Conservation (phyloP, 2,329 filamentous ascomycete species). For the Xylariaceae sp. region DNA sequence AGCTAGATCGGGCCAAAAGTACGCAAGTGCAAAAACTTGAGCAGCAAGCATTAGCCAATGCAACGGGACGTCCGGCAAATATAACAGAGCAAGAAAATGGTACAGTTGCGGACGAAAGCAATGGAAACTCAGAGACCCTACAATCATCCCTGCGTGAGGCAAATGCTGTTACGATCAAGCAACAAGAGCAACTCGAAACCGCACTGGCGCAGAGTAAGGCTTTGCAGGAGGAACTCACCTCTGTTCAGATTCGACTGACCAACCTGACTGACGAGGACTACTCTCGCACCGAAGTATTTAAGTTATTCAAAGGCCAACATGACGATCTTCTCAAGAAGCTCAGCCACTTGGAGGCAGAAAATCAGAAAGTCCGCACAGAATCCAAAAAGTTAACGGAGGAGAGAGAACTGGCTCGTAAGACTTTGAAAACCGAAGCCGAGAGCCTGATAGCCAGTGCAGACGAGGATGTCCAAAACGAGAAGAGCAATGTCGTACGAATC, state of each 20-base stretch:
- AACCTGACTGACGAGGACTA: slow-evolving; percentile 89
- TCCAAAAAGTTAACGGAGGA: slow-evolving; percentile 82
- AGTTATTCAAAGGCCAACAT: slow-evolving; percentile 81
- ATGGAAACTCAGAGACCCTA: slow-evolving; percentile 59
- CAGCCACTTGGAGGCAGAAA: slow-evolving; percentile 86
- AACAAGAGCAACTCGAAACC: slow-evolving; percentile 82
- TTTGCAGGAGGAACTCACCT: slow-evolving; percentile 73
- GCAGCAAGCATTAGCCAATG: slow-evolving; percentile 75
- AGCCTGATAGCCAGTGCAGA: slow-evolving; percentile 72
- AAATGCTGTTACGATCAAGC: slow-evolving; percentile 69
- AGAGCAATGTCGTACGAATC: slow-evolving; percentile 82
- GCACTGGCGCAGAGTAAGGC: slow-evolving; percentile 72
- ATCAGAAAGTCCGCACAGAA: slow-evolving; percentile 79
- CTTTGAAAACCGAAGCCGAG: slow-evolving; percentile 78
- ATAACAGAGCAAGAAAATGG: slow-evolving; percentile 48
- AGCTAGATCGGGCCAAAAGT: slow-evolving; percentile 84
- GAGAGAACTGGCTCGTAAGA: slow-evolving; percentile 72
- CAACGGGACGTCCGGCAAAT: slow-evolving; percentile 42
- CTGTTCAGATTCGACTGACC: slow-evolving; percentile 63
- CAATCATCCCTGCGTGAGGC: slow-evolving; percentile 76
- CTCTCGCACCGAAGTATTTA: slow-evolving; percentile 88
- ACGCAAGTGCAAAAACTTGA: slow-evolving; percentile 87
- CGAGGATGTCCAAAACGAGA: slow-evolving; percentile 72
- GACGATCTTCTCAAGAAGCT: slow-evolving; percentile 90
- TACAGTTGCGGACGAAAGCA: slow-evolving; percentile 48